A percentile compares a stretch with the other conserved stretches of the same genome.
Conservation (phyloP, 208 protist species). For the Trypanosoma lewisi region DNA sequence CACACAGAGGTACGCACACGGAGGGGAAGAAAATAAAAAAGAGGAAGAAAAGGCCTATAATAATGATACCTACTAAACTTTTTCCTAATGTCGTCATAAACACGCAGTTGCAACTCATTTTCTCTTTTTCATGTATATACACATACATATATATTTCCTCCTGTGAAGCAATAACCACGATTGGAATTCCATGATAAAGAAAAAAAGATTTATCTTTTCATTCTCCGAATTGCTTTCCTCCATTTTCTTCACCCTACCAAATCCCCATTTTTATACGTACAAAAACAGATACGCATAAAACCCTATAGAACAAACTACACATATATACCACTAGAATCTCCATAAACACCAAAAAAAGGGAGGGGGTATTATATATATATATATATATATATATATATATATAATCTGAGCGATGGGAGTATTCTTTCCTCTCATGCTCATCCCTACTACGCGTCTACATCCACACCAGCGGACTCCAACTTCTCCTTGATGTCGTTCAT, state of each 20-base stretch:
- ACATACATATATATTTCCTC: background rate
- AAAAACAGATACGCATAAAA: background rate
- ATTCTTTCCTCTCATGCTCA: background rate
- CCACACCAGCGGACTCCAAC: conserved; percentile 39
- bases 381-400: background rate
- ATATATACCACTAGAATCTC: background rate
- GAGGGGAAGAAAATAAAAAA: background rate
- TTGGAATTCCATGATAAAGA: background rate
- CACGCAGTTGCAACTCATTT: background rate
- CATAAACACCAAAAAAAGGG: background rate
- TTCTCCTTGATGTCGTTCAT: conserved; percentile 85
- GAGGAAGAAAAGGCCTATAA: conserved; percentile 1
- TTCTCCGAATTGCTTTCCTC: background rate
- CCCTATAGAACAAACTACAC: no score
- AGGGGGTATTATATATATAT: conserved; percentile 12
- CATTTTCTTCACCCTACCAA: background rate
- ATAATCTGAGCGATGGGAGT: background rate
- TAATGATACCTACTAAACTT: background rate
- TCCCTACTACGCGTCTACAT: conserved; percentile 1
- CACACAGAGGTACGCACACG: no score
- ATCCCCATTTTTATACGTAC: background rate
- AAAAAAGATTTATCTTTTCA: background rate
- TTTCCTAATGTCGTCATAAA: background rate
- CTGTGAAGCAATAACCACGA: background rate
- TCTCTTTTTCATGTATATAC: background rate